Evolutionary conservation across 306 rosid species (phyloP).

Genomic region (Mimosa pudica): DNA sequence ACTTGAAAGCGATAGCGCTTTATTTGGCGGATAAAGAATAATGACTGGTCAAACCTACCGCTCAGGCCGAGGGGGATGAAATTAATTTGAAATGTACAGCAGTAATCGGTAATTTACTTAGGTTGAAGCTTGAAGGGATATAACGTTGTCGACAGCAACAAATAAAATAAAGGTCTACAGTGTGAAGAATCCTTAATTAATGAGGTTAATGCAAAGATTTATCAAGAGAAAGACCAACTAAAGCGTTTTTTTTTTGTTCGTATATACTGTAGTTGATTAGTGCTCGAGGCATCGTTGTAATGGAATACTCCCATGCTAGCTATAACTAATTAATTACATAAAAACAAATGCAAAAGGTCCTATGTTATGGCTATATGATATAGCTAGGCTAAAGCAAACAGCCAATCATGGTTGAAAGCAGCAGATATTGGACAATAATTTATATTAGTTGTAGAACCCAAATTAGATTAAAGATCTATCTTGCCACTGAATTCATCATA

Average conservation of each 20-base stretch:
- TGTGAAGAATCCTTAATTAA: neutral
- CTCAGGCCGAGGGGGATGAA: neutral
- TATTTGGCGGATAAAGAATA: neutral
- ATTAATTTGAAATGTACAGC: neutral
- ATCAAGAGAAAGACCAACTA: neutral
- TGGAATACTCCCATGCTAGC: neutral
- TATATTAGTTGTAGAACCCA: neutral
- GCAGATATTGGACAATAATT: neutral
- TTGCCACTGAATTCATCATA: constrained; percentile 19
- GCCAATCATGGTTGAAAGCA: constrained; percentile 15
- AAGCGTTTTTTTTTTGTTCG: no score
- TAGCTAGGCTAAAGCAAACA: neutral
- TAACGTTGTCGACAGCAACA: no score
- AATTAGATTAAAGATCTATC: neutral
- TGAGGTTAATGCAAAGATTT: no score
- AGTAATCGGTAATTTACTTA: neutral
- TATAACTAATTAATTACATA: no score
- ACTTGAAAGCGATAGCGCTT: neutral
- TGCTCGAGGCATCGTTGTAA: neutral
- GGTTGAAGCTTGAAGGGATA: neutral
- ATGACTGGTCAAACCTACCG: neutral
- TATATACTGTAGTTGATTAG: no score
- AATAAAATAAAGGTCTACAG: neutral
- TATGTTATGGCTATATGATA: neutral
- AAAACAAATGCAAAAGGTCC: neutral